Evolutionary conservation across 805 yeast genomes (phyloP).

Genomic region (Ogataea glucozyma): DNA sequence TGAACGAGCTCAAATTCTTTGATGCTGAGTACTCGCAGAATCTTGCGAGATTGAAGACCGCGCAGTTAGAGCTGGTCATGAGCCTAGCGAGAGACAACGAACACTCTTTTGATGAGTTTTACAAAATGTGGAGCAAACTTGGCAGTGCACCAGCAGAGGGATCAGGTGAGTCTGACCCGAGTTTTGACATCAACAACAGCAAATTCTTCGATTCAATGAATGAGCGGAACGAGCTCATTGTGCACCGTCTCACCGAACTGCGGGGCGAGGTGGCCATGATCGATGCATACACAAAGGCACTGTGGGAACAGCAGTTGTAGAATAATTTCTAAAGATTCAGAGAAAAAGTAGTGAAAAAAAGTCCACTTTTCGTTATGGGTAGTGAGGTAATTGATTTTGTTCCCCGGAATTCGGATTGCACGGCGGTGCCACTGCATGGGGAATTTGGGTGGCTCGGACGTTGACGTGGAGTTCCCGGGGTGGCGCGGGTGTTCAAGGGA

Average conservation of each 20-base stretch:
- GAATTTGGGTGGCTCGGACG: too few species aligned
- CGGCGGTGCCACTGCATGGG: neutral
- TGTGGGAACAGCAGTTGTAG: slow-evolving; percentile 38
- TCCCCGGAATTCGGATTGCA: slow-evolving; percentile 4
- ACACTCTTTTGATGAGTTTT: slow-evolving; percentile 32
- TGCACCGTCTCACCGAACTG: slow-evolving; percentile 50
- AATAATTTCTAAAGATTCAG: too few species aligned
- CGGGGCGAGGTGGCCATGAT: slow-evolving; percentile 50
- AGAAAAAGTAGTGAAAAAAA: too few species aligned
- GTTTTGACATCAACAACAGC: slow-evolving; percentile 34
- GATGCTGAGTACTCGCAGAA: slow-evolving; percentile 51
- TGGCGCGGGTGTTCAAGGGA: neutral
- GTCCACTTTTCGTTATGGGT: neutral
- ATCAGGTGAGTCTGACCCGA: slow-evolving; percentile 1
- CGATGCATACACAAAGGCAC: slow-evolving; percentile 44
- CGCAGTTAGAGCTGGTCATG: slow-evolving; percentile 52
- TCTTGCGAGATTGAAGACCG: slow-evolving; percentile 50
- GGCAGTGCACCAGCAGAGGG: slow-evolving; percentile 9
- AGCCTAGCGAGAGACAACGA: slow-evolving; percentile 39
- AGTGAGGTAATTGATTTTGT: too few species aligned
- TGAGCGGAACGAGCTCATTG: slow-evolving; percentile 50
- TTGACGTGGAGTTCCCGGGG: neutral
- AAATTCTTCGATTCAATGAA: slow-evolving; percentile 54
- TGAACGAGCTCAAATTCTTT: slow-evolving; percentile 55
- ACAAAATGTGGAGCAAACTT: slow-evolving; percentile 31